These are phyloP conservation scores for Rhodotorula sp. DNA, from an alignment of 1,284 basidiomycete genomes.

Conservation along the genomic window DNA sequence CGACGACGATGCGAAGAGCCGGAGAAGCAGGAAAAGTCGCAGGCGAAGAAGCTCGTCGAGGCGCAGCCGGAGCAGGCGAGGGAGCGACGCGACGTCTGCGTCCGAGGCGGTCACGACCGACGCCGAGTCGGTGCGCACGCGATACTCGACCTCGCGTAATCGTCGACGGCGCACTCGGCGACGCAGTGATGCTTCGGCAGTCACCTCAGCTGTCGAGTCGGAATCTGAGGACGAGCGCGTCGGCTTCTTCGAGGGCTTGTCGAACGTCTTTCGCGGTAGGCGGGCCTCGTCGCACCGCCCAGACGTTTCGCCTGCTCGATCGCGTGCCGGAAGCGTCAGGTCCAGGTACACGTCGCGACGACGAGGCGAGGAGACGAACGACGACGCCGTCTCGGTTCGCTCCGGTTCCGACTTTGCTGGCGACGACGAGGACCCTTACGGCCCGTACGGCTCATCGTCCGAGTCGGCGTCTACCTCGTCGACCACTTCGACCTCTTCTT, in stretches of 20 bases:
- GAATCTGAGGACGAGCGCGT: conserved; percentile 17
- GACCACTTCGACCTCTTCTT: conserved; percentile 22
- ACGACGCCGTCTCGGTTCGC: conserved; percentile 12
- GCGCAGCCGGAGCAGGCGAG: conserved; percentile 5
- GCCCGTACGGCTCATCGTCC: conserved; percentile 40
- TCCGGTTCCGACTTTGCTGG: conserved; percentile 26
- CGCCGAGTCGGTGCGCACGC: conserved; percentile 11
- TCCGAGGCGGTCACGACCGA: conserved; percentile 9
- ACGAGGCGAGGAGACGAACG: conserved; percentile 21
- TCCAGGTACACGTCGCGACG: conserved; percentile 6
- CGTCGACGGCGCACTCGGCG: not conserved
- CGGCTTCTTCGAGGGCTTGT: conserved; percentile 38
- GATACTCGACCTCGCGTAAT: not conserved
- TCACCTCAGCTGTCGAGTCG: not conserved
- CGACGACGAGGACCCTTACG: conserved; percentile 44
- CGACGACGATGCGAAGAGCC: conserved; percentile 23
- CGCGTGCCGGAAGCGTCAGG: conserved; percentile 2
- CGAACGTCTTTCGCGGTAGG: conserved; percentile 31
- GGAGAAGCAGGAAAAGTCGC: conserved; percentile 19
- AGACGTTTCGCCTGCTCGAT: not conserved
- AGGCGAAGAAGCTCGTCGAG: conserved; percentile 17
- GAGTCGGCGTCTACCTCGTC: conserved; percentile 35
- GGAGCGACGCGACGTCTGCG: conserved; percentile 13
- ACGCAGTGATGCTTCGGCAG: not conserved
- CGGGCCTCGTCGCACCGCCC: conserved; percentile 9